These are phyloP conservation scores for Tolypocladium tropicale DNA, from an alignment of 2,329 filamentous ascomycete species.

Conservation along the genomic window DNA sequence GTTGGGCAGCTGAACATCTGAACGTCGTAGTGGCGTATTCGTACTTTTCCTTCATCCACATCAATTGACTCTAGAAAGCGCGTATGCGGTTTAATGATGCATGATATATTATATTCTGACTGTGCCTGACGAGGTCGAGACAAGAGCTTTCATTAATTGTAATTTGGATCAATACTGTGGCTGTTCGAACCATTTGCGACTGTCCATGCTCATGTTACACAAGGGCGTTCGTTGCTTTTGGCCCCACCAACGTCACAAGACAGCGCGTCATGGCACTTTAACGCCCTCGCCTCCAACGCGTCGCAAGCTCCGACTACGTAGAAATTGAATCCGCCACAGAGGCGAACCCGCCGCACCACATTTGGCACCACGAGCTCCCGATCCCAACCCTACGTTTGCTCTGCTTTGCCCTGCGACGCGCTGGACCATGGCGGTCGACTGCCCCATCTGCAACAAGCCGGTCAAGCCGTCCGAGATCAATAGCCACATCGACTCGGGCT, in stretches of 20 bases:
- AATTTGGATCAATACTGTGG: too few species aligned
- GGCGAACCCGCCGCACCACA: neutral
- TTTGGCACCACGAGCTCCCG: neutral
- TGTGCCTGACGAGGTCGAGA: too few species aligned
- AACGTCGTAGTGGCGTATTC: too few species aligned
- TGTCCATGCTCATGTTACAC: neutral
- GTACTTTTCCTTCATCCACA: too few species aligned
- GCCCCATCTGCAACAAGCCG: slow-evolving; percentile 69
- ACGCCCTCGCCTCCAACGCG: neutral
- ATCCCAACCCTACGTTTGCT: neutral
- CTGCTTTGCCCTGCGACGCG: neutral
- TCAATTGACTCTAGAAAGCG: too few species aligned
- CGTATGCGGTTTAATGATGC: too few species aligned
- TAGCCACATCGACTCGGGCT: slow-evolving; percentile 79
- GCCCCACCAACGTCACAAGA: slow-evolving; percentile 1
- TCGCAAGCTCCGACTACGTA: neutral
- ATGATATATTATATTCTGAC: too few species aligned
- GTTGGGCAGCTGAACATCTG: neutral
- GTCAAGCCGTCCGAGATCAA: slow-evolving; percentile 74
- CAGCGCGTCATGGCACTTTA: slow-evolving; percentile 2
- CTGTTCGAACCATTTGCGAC: too few species aligned
- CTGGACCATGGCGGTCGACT: slow-evolving; percentile 46
- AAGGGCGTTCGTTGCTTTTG: too few species aligned
- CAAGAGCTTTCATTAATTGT: too few species aligned
- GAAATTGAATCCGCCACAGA: neutral